phyloP scores from a whole-genome alignment of 768 basidiomycete species.

The Hebeloma cylindrosporum region DNA sequence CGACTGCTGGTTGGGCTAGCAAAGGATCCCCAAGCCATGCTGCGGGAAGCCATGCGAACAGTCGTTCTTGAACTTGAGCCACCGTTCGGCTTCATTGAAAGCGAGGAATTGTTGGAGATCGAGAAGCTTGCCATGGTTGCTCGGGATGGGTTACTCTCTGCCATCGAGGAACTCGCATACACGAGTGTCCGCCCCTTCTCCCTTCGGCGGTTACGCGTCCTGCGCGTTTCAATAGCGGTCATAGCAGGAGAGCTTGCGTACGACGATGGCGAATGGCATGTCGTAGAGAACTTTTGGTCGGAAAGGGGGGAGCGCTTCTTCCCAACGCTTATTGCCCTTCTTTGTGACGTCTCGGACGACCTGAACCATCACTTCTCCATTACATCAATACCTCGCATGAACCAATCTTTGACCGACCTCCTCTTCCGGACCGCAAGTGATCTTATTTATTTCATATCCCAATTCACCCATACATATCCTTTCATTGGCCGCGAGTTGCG shows the following conservation, averaged over 20 bases:
- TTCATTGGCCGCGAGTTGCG: conserved; percentile 53
- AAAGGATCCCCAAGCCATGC: conserved; percentile 57
- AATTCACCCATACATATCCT: conserved; percentile 46
- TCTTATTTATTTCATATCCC: conserved; percentile 48
- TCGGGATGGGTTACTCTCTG: conserved; percentile 63
- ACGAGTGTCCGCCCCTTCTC: conserved; percentile 52
- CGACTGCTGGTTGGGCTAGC: conserved; percentile 62
- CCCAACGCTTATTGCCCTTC: conserved; percentile 53
- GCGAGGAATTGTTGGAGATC: conserved; percentile 58
- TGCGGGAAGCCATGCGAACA: conserved; percentile 57
- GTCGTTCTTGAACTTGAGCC: conserved; percentile 58
- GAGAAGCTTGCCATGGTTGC: conserved; percentile 65
- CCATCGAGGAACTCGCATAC: conserved; percentile 59
- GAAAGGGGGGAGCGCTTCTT: conserved; percentile 58
- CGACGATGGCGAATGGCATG: conserved; percentile 53
- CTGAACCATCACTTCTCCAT: conserved; percentile 54
- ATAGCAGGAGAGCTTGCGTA: conserved; percentile 47
- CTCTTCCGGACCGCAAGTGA: conserved; percentile 58
- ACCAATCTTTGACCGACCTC: conserved; percentile 47
- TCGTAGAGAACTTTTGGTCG: conserved; percentile 60
- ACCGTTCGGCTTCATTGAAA: conserved; percentile 61
- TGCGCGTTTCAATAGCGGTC: conserved; percentile 65
- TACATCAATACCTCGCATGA: conserved; percentile 34
- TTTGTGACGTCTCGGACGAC: conserved; percentile 50
- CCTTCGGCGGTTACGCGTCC: conserved; percentile 49